A percentile compares a stretch with the other conserved stretches of the same genome.
These are phyloP conservation scores for Gymnopus androsaceus DNA, from an alignment of 1,284 basidiomycete genomes.

Conservation along the genomic window DNA sequence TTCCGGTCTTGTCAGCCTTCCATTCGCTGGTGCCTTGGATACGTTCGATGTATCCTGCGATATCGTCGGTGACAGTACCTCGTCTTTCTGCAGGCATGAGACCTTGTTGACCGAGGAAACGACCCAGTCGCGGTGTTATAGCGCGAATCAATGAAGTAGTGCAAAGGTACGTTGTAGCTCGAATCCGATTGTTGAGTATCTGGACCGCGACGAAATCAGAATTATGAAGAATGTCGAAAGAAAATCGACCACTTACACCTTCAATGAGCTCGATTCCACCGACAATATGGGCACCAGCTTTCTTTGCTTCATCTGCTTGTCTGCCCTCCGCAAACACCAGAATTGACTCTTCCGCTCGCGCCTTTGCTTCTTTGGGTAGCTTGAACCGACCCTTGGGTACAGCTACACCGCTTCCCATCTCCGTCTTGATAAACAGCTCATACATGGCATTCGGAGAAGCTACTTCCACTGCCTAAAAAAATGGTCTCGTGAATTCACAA, in stretches of 20 bases:
- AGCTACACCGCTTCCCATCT: conserved; percentile 70
- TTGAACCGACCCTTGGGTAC: conserved; percentile 57
- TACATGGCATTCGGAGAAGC: conserved; percentile 73
- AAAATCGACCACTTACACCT: conserved; percentile 51
- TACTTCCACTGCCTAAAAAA: conserved; percentile 74
- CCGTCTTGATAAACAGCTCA: conserved; percentile 80
- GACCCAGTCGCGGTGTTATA: conserved; percentile 82
- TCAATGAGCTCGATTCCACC: conserved; percentile 85
- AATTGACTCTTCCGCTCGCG: conserved; percentile 69
- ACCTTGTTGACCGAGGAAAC: conserved; percentile 90
- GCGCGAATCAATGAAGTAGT: conserved; percentile 79
- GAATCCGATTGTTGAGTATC: conserved; percentile 68
- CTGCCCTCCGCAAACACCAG: conserved; percentile 87
- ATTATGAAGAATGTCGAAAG: conserved; percentile 5
- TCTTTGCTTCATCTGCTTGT: conserved; percentile 74
- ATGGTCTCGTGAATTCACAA: conserved; percentile 1
- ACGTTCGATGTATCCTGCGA: conserved; percentile 78
- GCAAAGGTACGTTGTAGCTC: conserved; percentile 83
- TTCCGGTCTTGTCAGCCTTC: conserved; percentile 88
- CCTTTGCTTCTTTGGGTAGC: conserved; percentile 69
- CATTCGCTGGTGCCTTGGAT: conserved; percentile 88
- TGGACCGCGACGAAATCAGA: conserved; percentile 29
- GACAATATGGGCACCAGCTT: conserved; percentile 83
- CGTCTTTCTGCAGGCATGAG: conserved; percentile 94
- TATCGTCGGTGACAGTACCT: conserved; percentile 90